These are phyloP conservation scores for Beauveria asiatica DNA, from an alignment of 2,329 filamentous ascomycete genomes.

Conservation along the genomic window DNA sequence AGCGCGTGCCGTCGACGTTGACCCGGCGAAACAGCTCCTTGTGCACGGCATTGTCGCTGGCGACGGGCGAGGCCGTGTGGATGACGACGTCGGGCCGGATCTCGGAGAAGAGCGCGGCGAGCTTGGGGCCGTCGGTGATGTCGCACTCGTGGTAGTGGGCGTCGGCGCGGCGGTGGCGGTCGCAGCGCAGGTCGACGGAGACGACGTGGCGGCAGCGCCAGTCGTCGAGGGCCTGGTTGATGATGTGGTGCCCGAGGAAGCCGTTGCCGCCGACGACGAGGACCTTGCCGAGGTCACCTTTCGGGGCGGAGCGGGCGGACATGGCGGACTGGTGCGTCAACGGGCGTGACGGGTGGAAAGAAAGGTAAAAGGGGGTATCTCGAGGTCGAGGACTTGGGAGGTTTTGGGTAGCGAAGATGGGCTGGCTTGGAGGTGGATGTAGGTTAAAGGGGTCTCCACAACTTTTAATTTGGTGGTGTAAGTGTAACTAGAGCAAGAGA, in stretches of 20 bases:
- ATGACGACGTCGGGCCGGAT: constrained; percentile 75
- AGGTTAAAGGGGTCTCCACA: not conserved
- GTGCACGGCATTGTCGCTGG: constrained; percentile 41
- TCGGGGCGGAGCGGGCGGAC: constrained; percentile 20
- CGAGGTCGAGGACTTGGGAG: not conserved
- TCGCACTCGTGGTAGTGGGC: constrained; percentile 65
- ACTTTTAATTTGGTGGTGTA: too few species aligned
- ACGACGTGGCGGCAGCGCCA: constrained; percentile 47
- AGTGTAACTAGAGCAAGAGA: too few species aligned
- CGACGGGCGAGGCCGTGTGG: constrained; percentile 73
- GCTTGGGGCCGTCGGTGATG: constrained; percentile 58
- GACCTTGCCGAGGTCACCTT: constrained; percentile 54
- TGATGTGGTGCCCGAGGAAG: constrained; percentile 76
- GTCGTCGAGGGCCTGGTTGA: constrained; percentile 57
- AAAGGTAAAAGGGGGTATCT: too few species aligned
- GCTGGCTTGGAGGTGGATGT: not conserved
- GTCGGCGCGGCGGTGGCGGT: constrained; percentile 54
- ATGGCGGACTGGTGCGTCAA: not conserved
- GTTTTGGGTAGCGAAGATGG: not conserved
- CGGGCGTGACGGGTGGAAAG: not conserved
- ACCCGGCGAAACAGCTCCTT: constrained; percentile 65
- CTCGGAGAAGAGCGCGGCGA: constrained; percentile 55
- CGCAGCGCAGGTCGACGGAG: constrained; percentile 65
- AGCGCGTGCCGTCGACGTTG: constrained; percentile 79
- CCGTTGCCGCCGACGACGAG: constrained; percentile 77